phyloP scores from a whole-genome alignment of 768 basidiomycete species.

The Lactarius akahatsu region DNA sequence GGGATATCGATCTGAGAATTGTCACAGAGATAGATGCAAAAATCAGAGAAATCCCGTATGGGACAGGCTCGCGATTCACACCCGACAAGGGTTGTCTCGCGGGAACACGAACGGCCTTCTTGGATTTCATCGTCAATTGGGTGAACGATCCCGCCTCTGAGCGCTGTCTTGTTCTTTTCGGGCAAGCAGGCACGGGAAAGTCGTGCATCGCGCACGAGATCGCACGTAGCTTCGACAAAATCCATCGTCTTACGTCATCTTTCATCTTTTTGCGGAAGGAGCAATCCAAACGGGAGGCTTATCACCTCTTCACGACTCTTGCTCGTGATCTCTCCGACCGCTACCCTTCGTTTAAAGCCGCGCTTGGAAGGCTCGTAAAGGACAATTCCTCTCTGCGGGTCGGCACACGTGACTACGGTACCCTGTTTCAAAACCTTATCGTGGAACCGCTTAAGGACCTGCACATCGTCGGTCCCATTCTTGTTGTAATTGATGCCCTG shows the following conservation, averaged over 20 bases:
- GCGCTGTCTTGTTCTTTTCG: neutral
- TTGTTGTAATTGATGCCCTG: constrained; percentile 2
- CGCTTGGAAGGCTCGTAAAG: neutral
- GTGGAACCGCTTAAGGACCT: constrained; percentile 1
- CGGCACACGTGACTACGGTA: neutral
- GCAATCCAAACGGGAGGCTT: neutral
- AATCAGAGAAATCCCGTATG: neutral
- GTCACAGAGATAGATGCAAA: neutral
- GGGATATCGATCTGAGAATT: neutral
- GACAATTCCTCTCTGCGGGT: neutral
- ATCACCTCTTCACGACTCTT: constrained; percentile 7
- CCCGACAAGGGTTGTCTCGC: neutral
- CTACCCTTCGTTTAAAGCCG: neutral
- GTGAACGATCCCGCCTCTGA: neutral
- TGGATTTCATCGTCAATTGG: neutral
- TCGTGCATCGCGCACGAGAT: no score
- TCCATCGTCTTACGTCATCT: neutral
- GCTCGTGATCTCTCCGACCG: neutral
- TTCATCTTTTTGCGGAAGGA: neutral
- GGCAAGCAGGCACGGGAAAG: neutral
- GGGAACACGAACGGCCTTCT: neutral
- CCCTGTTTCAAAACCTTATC: neutral
- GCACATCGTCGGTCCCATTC: neutral
- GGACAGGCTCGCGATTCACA: neutral
- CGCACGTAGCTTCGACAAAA: neutral